phyloP scores from a whole-genome alignment of 1,284 basidiomycete species.

The Laetiporus sulphureus region DNA sequence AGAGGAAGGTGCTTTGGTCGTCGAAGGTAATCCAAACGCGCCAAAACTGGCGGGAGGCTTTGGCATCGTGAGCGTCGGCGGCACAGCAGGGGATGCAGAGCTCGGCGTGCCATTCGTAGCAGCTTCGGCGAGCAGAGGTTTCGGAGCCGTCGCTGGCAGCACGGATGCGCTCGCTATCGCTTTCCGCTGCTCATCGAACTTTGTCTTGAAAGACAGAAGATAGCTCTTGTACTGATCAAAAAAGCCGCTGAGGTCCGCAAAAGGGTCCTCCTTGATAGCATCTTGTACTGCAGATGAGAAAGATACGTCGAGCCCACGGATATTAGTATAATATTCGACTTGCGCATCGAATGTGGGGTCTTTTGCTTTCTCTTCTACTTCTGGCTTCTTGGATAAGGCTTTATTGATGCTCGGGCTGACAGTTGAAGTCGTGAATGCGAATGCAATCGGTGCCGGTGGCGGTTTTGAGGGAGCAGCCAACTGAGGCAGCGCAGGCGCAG shows the following conservation, averaged over 20 bases:
- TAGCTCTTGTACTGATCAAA: conserved; percentile 62
- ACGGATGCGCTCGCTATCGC: conserved; percentile 3
- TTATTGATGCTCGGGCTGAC: too few relatives aligned
- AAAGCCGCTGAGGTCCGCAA: conserved; percentile 58
- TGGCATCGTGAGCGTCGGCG: conserved; percentile 34
- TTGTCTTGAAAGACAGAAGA: conserved; percentile 50
- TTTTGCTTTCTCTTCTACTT: too few relatives aligned
- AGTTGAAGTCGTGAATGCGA: too few relatives aligned
- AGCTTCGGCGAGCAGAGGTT: background rate
- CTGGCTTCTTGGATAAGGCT: too few relatives aligned
- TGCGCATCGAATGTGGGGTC: conserved; percentile 31
- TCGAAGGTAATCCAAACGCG: conserved; percentile 21
- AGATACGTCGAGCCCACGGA: conserved; percentile 79
- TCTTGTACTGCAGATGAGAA: conserved; percentile 58
- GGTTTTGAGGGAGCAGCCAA: conserved; percentile 7
- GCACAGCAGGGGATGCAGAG: conserved; percentile 9
- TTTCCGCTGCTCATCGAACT: conserved; percentile 40
- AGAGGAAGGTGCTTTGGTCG: background rate
- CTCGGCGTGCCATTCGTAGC: conserved; percentile 3
- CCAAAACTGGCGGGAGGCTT: conserved; percentile 31
- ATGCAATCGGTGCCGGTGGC: conserved; percentile 16
- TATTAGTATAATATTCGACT: conserved; percentile 59
- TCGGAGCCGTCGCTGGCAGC: too few relatives aligned
- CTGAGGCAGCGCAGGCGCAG: too few relatives aligned
- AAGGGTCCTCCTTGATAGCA: conserved; percentile 68